Percentiles rank a stretch among this genome's conserved stretches.
phyloP scores from a whole-genome alignment of 176 grass and related monocot genomes.

The Musa acuminata region DNA sequence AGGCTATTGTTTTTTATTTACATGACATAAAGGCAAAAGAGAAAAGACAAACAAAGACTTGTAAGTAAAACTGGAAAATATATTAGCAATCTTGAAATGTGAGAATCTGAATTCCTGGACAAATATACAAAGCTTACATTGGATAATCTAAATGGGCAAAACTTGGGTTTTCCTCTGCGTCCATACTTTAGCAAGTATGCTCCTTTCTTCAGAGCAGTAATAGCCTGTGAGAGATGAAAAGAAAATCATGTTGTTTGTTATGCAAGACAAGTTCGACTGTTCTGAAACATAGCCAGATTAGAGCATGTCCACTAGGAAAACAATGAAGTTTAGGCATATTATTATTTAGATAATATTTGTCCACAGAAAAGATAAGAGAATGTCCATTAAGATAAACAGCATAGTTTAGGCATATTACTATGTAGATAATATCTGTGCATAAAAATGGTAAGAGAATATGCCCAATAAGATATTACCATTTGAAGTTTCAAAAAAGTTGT shows the following conservation, averaged over 20 bases:
- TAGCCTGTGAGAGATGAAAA: constrained; percentile 1
- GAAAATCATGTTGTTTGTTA: background rate
- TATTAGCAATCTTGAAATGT: background rate
- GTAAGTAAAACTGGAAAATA: background rate
- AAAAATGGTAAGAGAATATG: too few species aligned
- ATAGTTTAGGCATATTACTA: too few species aligned
- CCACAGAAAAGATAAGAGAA: too few species aligned
- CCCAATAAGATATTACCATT: too few species aligned
- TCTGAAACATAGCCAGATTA: background rate
- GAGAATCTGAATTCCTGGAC: background rate
- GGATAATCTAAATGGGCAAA: constrained; percentile 20
- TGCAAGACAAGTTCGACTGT: background rate
- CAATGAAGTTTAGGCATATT: background rate
- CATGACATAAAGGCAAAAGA: background rate
- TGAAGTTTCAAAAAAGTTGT: too few species aligned
- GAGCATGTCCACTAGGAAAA: background rate
- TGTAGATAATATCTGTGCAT: too few species aligned
- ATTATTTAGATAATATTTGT: background rate
- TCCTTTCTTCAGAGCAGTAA: constrained; percentile 15
- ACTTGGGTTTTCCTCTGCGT: constrained; percentile 19
- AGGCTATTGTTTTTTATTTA: background rate
- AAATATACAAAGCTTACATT: background rate
- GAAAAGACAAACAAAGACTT: background rate
- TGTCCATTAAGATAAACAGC: too few species aligned
- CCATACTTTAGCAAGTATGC: constrained; percentile 16